phyloP scores from a whole-genome alignment of 306 rosid species.

The Ceratonia siliqua region DNA sequence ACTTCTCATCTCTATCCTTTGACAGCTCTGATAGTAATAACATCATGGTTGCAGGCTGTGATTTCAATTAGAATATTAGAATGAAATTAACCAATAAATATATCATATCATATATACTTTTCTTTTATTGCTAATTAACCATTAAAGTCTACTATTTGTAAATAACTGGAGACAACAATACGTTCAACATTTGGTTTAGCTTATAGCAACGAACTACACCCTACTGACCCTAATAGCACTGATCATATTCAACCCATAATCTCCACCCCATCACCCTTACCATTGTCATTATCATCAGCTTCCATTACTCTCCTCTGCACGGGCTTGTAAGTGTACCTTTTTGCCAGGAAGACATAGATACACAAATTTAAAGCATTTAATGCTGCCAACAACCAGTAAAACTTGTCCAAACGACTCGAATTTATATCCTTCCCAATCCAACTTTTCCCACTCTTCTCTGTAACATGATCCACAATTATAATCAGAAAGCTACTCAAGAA shows the following conservation, averaged over 20 bases:
- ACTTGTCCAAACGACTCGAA: constrained; percentile 44
- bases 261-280: constrained; percentile 32
- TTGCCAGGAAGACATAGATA: constrained; percentile 28
- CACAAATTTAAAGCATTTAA: constrained; percentile 37
- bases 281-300: constrained; percentile 1
- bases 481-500: constrained; percentile 49
- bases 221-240: background rate
- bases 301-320: constrained; percentile 10
- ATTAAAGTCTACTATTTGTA: too few species aligned
- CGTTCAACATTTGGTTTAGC: background rate
- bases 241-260: constrained; percentile 18
- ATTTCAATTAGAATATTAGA: too few species aligned
- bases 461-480: constrained; percentile 41
- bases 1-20: too few species aligned
- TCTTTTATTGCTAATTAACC: too few species aligned
- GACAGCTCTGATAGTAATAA: too few species aligned
- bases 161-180: background rate
- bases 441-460: constrained; percentile 32
- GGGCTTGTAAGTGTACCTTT: constrained; percentile 42
- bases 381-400: constrained; percentile 41
- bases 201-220: background rate
- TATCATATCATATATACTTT: too few species aligned
- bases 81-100: too few species aligned
- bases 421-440: constrained; percentile 49
- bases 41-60: too few species aligned